Conservation (phyloP, 1,284 basidiomycete species). For the Ceratobasidium sp. region DNA sequence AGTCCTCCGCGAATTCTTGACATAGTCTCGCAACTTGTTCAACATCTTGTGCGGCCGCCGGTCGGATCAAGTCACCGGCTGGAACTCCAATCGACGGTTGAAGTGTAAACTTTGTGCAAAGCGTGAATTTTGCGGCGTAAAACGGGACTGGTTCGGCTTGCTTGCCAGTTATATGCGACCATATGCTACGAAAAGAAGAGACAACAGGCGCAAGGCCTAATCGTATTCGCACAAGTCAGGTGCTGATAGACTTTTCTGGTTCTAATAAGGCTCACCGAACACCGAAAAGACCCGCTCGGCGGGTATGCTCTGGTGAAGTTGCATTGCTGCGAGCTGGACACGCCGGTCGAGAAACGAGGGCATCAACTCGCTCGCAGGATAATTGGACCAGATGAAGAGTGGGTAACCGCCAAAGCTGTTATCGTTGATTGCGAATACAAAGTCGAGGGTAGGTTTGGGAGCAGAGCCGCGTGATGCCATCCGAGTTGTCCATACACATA, state of each 20-base stretch:
- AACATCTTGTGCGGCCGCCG: constrained; percentile 51
- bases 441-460: constrained; percentile 52
- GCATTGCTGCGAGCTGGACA: constrained; percentile 51
- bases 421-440: constrained; percentile 65
- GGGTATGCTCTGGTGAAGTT: constrained; percentile 51
- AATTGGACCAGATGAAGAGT: constrained; percentile 60
- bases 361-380: constrained; percentile 50
- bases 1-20: constrained; percentile 62
- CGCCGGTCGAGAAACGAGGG: constrained; percentile 50
- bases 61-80: constrained; percentile 50
- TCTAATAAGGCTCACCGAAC: constrained; percentile 54
- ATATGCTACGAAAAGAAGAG: constrained; percentile 57
- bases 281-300: constrained; percentile 68
- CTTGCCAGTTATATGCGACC: constrained; percentile 57
- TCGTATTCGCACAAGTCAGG: background rate
- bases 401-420: constrained; percentile 64
- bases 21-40: constrained; percentile 59
- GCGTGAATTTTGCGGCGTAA: constrained; percentile 66
- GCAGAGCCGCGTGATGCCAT: constrained; percentile 1
- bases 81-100: constrained; percentile 44
- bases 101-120: constrained; percentile 60
- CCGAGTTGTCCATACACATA: constrained; percentile 49
- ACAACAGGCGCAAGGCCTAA: constrained; percentile 55
- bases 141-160: constrained; percentile 55
- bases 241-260: background rate